These are phyloP conservation scores for barley (Hordeum vulgare) DNA, from an alignment of 176 grass and related monocot genomes.

Conservation along the genomic window DNA sequence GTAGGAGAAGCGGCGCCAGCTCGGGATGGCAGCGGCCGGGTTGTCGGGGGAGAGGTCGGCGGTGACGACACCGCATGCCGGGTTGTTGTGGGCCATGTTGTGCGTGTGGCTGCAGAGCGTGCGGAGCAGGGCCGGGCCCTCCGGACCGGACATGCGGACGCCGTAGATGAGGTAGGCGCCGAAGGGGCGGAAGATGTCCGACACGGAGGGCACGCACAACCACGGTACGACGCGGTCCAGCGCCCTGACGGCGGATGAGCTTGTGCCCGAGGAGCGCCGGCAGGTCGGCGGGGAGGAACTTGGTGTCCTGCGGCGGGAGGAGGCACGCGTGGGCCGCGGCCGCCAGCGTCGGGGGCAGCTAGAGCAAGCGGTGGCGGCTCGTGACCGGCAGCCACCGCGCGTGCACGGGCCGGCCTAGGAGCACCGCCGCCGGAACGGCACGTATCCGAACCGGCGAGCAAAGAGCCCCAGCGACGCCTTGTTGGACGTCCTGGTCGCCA, in stretches of 20 bases:
- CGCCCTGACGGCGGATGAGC: constrained; percentile 35
- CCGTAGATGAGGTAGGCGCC: constrained; percentile 66
- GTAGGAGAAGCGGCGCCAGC: constrained; percentile 63
- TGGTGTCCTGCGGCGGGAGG: constrained; percentile 21
- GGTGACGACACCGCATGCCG: constrained; percentile 37
- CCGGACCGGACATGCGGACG: constrained; percentile 48
- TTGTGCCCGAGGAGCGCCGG: constrained; percentile 21
- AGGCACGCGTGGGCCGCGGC: constrained; percentile 28
- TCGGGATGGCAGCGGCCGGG: constrained; percentile 40
- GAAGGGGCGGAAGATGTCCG: constrained; percentile 66
- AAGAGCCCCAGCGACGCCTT: too few species aligned
- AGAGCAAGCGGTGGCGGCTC: constrained; percentile 12
- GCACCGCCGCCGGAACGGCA: too few species aligned
- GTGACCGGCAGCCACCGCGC: constrained; percentile 24
- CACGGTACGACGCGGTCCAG: constrained; percentile 46
- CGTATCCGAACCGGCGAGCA: too few species aligned
- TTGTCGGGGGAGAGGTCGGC: constrained; percentile 39
- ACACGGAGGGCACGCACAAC: constrained; percentile 55
- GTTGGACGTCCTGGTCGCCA: constrained; percentile 71
- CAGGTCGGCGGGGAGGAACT: constrained; percentile 76
- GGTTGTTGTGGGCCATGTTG: constrained; percentile 48
- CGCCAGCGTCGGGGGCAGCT: constrained; percentile 32
- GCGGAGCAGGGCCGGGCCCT: constrained; percentile 41
- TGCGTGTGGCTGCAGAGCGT: constrained; percentile 47
- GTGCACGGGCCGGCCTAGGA: too few species aligned